Conservation (phyloP, 306 rosid genomes). For the Malus sylvestris region DNA sequence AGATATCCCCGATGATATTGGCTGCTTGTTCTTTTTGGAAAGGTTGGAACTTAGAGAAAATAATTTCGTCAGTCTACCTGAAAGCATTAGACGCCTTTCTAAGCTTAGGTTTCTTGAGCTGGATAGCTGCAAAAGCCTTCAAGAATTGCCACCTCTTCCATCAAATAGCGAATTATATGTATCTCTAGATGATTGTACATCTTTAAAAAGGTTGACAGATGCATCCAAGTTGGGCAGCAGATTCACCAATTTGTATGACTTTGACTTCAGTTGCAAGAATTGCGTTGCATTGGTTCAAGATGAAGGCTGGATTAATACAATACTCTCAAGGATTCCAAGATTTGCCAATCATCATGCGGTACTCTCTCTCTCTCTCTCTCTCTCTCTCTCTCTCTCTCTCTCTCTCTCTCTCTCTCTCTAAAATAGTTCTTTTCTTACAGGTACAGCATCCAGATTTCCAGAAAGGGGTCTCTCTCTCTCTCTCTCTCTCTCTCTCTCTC, state of each 20-base stretch:
- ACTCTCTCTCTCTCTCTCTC: background rate
- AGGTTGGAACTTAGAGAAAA: too few species aligned
- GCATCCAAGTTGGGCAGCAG: background rate
- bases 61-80: too few species aligned
- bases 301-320: background rate
- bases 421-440: background rate
- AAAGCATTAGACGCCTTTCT: too few species aligned
- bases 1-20: too few species aligned
- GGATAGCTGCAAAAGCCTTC: too few species aligned
- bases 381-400: background rate
- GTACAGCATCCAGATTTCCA: too few species aligned
- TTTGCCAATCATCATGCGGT: background rate
- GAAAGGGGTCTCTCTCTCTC: too few species aligned
- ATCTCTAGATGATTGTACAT: background rate
- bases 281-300: background rate
- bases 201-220: background rate
- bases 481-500: too few species aligned
- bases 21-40: too few species aligned
- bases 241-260: background rate
- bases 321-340: background rate
- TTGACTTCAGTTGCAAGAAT: background rate
- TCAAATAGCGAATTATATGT: background rate
- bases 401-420: background rate
- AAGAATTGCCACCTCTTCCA: background rate
- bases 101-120: too few species aligned